A percentile compares a stretch with the other conserved stretches of the same genome.
These are phyloP conservation scores for Nemania abortiva DNA, from an alignment of 2,329 filamentous ascomycete genomes.

Conservation along the genomic window DNA sequence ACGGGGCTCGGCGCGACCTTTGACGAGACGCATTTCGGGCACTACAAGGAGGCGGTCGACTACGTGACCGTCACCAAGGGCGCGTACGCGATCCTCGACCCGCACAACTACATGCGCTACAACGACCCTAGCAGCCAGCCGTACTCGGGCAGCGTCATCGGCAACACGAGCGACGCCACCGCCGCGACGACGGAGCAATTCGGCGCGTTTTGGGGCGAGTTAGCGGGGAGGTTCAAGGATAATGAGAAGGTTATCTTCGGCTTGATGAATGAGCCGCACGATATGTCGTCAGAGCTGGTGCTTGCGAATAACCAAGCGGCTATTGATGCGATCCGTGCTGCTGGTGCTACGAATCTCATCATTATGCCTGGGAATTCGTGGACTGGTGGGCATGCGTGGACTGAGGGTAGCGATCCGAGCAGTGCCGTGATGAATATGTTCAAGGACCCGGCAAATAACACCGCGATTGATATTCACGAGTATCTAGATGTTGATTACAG, in stretches of 20 bases:
- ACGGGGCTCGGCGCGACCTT: conserved; percentile 62
- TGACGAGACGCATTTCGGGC: conserved; percentile 63
- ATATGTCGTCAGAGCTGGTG: conserved; percentile 60
- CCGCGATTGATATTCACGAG: conserved; percentile 64
- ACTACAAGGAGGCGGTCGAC: conserved; percentile 61
- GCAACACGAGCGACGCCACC: conserved; percentile 57
- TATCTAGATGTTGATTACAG: conserved; percentile 64
- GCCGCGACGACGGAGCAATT: conserved; percentile 62
- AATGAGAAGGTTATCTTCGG: conserved; percentile 64
- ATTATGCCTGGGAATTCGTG: conserved; percentile 63
- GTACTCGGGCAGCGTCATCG: conserved; percentile 62
- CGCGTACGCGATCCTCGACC: conserved; percentile 62
- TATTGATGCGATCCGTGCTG: conserved; percentile 58
- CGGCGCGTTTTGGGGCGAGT: conserved; percentile 62
- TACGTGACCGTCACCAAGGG: conserved; percentile 63
- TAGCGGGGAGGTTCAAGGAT: conserved; percentile 59
- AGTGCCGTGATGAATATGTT: conserved; percentile 58
- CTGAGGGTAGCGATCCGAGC: conserved; percentile 55
- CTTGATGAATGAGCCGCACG: conserved; percentile 65
- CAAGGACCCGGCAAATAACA: conserved; percentile 61
- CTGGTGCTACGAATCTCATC: conserved; percentile 60
- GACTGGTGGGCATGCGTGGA: conserved; percentile 62
- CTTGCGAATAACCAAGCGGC: conserved; percentile 62
- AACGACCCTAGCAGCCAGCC: conserved; percentile 64
- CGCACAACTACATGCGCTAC: conserved; percentile 67